phyloP scores from a whole-genome alignment of 352 stramenopile genomes.

The Aphanomyces euteiches region DNA sequence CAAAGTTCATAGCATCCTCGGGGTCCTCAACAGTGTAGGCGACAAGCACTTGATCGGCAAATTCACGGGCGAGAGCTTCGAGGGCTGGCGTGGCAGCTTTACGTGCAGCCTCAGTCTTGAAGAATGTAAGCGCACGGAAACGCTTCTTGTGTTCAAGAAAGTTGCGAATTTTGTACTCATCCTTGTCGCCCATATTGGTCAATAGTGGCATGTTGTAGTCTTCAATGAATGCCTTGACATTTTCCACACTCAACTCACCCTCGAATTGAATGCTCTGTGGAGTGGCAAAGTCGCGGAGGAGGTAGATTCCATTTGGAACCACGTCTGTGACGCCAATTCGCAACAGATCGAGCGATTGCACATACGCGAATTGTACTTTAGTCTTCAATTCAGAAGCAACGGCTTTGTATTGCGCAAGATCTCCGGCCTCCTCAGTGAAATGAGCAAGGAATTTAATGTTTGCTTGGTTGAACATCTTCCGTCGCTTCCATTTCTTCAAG shows the following conservation, averaged over 20 bases:
- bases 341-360: not conserved
- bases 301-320: not conserved
- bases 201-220: slow-evolving; percentile 23
- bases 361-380: slow-evolving; percentile 18
- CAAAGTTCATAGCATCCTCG: slow-evolving; percentile 29
- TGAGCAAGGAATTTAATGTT: slow-evolving; percentile 29
- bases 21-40: slow-evolving; percentile 29
- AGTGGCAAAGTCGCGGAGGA: slow-evolving; percentile 22
- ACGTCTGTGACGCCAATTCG: not conserved
- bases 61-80: slow-evolving; percentile 10
- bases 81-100: slow-evolving; percentile 12
- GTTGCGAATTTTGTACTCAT: slow-evolving; percentile 22
- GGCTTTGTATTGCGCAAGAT: not conserved
- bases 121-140: slow-evolving; percentile 21
- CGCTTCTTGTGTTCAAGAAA: slow-evolving; percentile 24
- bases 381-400: slow-evolving; percentile 9
- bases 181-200: slow-evolving; percentile 25
- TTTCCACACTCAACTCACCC: not conserved
- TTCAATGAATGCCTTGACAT: not conserved
- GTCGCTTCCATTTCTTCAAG: slow-evolving; percentile 29
- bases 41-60: slow-evolving; percentile 17
- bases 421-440: not conserved
- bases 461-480: slow-evolving; percentile 26
- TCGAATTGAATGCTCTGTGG: slow-evolving; percentile 12
- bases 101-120: slow-evolving; percentile 21